phyloP scores from a whole-genome alignment of 352 stramenopile species.

The Phytophthora foliorum region DNA sequence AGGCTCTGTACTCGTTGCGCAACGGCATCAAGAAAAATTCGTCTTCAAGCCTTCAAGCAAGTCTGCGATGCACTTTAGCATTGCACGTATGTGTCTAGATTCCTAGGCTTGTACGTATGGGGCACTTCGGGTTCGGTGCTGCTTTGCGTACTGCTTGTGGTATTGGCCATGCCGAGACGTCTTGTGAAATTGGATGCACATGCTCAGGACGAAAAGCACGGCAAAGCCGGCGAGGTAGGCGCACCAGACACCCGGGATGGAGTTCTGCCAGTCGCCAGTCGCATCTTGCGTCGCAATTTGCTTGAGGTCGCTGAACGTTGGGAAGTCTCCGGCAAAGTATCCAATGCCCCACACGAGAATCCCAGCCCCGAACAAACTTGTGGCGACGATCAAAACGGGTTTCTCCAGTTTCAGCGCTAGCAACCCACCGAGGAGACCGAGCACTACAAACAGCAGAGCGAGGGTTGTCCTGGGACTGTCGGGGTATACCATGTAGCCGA shows the following conservation, averaged over 20 bases:
- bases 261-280: constrained; percentile 41
- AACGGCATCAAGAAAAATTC: no score
- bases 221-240: constrained; percentile 50
- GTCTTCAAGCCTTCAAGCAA: no score
- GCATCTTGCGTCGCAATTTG: constrained; percentile 35
- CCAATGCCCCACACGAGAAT: constrained; percentile 53
- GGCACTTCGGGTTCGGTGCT: not conserved
- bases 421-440: constrained; percentile 42
- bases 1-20: no score
- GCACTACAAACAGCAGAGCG: constrained; percentile 35
- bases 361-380: constrained; percentile 47
- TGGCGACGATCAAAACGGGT: constrained; percentile 49
- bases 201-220: constrained; percentile 46
- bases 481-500: constrained; percentile 54
- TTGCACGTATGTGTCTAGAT: no score
- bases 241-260: constrained; percentile 50
- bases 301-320: constrained; percentile 47
- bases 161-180: constrained; percentile 31
- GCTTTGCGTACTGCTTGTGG: constrained; percentile 4
- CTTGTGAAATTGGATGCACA: constrained; percentile 57
- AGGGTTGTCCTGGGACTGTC: constrained; percentile 43
- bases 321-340: constrained; percentile 59
- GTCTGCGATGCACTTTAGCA: no score
- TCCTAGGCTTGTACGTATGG: constrained; percentile 12
- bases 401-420: constrained; percentile 54